phyloP scores from a whole-genome alignment of 495 filamentous ascomycete genomes.

The Talaromyces borbonicus region DNA sequence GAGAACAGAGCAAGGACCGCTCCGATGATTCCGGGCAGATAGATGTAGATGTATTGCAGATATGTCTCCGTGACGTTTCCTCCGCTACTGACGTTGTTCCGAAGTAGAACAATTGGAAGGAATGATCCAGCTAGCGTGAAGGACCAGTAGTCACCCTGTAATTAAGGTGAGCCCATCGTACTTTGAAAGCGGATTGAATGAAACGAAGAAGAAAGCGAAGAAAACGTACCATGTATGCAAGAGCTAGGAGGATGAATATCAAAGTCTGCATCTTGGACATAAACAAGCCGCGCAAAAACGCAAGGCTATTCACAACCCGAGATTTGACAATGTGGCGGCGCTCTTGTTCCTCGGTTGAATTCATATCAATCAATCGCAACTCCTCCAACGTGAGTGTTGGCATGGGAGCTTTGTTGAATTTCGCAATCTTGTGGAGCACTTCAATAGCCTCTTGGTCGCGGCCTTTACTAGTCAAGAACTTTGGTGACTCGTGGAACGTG shows the following conservation, averaged over 20 bases:
- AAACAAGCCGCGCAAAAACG: conserved; percentile 3
- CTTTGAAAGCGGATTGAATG: background rate
- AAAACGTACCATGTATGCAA: conserved; percentile 9
- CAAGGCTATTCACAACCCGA: conserved; percentile 1
- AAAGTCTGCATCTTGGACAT: conserved; percentile 8
- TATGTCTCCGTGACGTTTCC: conserved; percentile 23
- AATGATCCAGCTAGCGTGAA: conserved; percentile 22
- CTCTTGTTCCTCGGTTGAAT: background rate
- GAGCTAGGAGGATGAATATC: conserved; percentile 7
- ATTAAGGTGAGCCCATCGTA: too few relatives aligned
- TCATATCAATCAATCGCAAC: background rate
- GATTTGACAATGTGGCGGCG: background rate
- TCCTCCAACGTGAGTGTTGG: conserved; percentile 8
- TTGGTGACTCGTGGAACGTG: too few relatives aligned
- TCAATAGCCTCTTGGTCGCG: conserved; percentile 26
- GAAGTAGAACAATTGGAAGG: conserved; percentile 27
- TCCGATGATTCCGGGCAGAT: conserved; percentile 31
- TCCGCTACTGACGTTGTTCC: conserved; percentile 22
- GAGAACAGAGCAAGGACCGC: conserved; percentile 27
- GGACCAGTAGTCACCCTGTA: conserved; percentile 14
- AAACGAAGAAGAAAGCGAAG: background rate
- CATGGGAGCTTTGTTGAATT: conserved; percentile 15
- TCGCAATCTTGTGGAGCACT: conserved; percentile 26
- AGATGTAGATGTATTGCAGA: conserved; percentile 34
- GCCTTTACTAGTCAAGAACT: conserved; percentile 22